Base-by-base conservation (phyloP, 805 yeast species). In the Wickerhamiella lipophila region DNA sequence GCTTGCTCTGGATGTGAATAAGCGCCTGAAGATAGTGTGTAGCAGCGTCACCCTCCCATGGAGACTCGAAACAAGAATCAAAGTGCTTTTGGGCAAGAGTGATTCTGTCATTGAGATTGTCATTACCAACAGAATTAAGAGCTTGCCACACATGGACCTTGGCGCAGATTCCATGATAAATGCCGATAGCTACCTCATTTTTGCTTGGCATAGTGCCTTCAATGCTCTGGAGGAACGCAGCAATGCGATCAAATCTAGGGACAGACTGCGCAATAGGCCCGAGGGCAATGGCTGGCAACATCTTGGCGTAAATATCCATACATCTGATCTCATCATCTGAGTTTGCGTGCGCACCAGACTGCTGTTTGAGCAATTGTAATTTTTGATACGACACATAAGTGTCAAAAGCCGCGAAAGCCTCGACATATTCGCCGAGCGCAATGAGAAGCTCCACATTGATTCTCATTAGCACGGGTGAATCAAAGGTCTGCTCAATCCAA, bases 381-480 rank as follows among this genome's bases (percentile, higher is more conserved):
- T 55, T 56, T 49, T 63, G 65, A 40, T 60, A 57, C 9, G 55
- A 57, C 21, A 46, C 49, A 51, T 61, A 65, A 1, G 63, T 58
- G n/a, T 54, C 50, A 51, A 65, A 65, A 0, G 64, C 58, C 6
- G 64, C 63, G 5, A 53, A 35, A 0, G 66, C 68, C 52, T 65
- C 69, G 2, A 41, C 50, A 21, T 52, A 52, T n/a, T 55, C 50
- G 18, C 59, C 59, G n/a, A 58, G 50, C 6, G 58, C 55, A 3
- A 54, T 40, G 6, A 64, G 52, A 8, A 63, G 50, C 48, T 56
- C 58, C 15, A 59, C 49, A 34, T 54, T 55, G 39, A 59, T 53
- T 6, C 69, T 59, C 61, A 64, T 56, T 19, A 65, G 53, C n/a
- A 49, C 48, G 5, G 60, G 55, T 5, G 69, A 65, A 51, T 66